Evolutionary conservation across 306 rosid species (phyloP), one percentile per base, ranked within the genome.

Genomic region (Sicyos edulis): DNA sequence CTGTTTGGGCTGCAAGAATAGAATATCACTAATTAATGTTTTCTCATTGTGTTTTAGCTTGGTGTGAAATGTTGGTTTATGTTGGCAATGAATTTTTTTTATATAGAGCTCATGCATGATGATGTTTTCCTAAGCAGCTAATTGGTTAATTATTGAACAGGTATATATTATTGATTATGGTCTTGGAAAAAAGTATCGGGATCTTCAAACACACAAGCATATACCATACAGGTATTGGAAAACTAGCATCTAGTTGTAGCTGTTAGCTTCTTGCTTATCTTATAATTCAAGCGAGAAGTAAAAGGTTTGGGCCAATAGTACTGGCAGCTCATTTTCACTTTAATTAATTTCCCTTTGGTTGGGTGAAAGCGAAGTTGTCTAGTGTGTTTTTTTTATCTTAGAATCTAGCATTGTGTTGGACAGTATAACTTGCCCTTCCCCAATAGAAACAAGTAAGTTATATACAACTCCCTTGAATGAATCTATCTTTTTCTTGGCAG

Each of bases 121-220:
- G 74, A 52, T 12, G n/a, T 32, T 54, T 53, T 34, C n/a, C 74
- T 54, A 53, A 70, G 62, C 11, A 57, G 62, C 54, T 57, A 70
- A 17, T 52, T 78, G 66, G 21, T 17, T 74, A 54, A 78, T 74
- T 80, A 57, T 49, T 65, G 75, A 58, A 17, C 85, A 95, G 99
- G 99, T 93, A 29, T 93, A 93, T 80, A 52, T 93, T 75, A 93
- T 93, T 70, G 99, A 93, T 88, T 93, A 90, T 80, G 99, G 99
- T 79, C 99, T 93, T 49, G 97, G 92, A 49, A 93, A 93, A 78
- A 93, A 88, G 87, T 93, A 71, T 74, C 86, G 96, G 70, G 99
- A 93, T 87, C 96, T 93, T 78, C 99, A 93, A 75, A 93, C 99
- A 8, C 97, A 90, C 77, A 93, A 86, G 92, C 99, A 93, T 83